phyloP scores from a whole-genome alignment of 1,139 yeast genomes.

The Blastobotrys serpentis region DNA sequence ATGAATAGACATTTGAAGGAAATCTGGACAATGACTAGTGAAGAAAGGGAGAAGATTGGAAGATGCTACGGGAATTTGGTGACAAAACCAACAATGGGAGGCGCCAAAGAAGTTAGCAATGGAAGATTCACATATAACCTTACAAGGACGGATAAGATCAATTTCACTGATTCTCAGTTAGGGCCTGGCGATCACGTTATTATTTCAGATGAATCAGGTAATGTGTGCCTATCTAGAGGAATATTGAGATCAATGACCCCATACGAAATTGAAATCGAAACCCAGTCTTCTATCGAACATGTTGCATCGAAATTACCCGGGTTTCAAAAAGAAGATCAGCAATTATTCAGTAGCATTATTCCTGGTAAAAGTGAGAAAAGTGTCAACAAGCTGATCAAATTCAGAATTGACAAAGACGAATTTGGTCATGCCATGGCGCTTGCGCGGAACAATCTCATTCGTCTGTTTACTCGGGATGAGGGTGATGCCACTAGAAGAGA shows the following conservation, averaged over 20 bases:
- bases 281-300: conserved; percentile 43
- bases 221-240: conserved; percentile 71
- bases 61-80: conserved; percentile 47
- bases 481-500: conserved; percentile 48
- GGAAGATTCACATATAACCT: conserved; percentile 14
- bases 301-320: conserved; percentile 33
- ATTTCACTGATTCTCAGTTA: conserved; percentile 27
- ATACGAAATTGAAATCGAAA: conserved; percentile 43
- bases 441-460: conserved; percentile 73
- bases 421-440: conserved; percentile 70
- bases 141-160: conserved; percentile 9
- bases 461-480: conserved; percentile 61
- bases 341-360: conserved; percentile 51
- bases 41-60: conserved; percentile 62
- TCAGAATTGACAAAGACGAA: conserved; percentile 80
- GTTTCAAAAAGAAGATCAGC: conserved; percentile 48
- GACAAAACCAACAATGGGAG: conserved; percentile 19
- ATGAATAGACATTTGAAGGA: conserved; percentile 55
- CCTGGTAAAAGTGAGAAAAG: conserved; percentile 18
- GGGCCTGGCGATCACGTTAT: conserved; percentile 46
- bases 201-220: conserved; percentile 79
- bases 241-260: conserved; percentile 46
- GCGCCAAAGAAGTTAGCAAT: conserved; percentile 11
- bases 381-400: conserved; percentile 21
- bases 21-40: conserved; percentile 64